These are phyloP conservation scores for Podospora pseudoanserina DNA, from an alignment of 495 filamentous ascomycete genomes.

Conservation along the genomic window DNA sequence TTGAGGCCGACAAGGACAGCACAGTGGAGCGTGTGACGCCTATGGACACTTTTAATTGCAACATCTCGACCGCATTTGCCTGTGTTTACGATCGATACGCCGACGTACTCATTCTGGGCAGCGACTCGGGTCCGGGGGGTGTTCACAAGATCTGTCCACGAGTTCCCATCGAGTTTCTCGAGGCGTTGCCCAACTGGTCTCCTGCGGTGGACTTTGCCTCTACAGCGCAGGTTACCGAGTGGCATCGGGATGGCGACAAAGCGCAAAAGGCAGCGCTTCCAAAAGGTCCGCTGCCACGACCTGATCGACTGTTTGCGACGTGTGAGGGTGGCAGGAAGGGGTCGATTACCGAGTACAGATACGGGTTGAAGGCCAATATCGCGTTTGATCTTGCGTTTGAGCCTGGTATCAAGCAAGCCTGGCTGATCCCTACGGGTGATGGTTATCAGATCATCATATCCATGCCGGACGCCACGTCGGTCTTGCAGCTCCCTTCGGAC, in stretches of 20 bases:
- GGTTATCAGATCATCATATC: conserved; percentile 48
- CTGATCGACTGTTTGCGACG: conserved; percentile 50
- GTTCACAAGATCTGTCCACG: conserved; percentile 46
- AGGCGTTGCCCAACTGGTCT: conserved; percentile 70
- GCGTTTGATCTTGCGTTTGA: conserved; percentile 50
- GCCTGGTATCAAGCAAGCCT: conserved; percentile 40
- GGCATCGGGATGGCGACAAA: conserved; percentile 16
- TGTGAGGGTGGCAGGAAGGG: conserved; percentile 57
- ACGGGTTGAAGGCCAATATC: conserved; percentile 67
- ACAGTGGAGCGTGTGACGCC: conserved; percentile 48
- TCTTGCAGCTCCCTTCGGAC: conserved; percentile 40
- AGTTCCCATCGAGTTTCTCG: conserved; percentile 36
- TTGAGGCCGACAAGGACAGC: conserved; percentile 58
- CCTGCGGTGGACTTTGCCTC: conserved; percentile 69
- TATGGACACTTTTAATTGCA: conserved; percentile 58
- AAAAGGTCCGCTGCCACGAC: conserved; percentile 19
- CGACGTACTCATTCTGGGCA: conserved; percentile 75
- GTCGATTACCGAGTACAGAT: conserved; percentile 64
- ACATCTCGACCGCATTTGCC: conserved; percentile 66
- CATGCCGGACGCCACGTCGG: conserved; percentile 42
- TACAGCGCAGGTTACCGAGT: conserved; percentile 32
- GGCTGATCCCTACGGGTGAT: conserved; percentile 38
- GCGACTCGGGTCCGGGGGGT: conserved; percentile 76
- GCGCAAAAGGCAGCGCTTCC: not conserved
- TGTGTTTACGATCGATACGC: conserved; percentile 47